phyloP scores from a whole-genome alignment of 2,329 filamentous ascomycete genomes.

The Exophiala oligosperma region DNA sequence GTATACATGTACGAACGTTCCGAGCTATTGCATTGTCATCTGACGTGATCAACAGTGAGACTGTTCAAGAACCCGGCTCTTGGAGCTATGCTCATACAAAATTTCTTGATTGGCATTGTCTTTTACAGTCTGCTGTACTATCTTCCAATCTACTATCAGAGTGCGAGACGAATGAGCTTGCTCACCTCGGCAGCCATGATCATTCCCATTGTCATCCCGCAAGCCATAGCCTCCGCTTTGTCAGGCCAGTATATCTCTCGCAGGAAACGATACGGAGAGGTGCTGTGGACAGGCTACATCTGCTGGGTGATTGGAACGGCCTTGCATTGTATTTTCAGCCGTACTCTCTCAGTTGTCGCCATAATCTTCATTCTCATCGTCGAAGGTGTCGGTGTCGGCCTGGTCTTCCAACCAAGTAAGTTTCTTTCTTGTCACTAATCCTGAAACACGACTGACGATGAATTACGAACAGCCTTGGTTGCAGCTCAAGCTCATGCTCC shows the following conservation, averaged over 20 bases:
- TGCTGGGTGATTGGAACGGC: slow-evolving; percentile 56
- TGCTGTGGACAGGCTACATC: slow-evolving; percentile 52
- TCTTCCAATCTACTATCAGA: slow-evolving; percentile 33
- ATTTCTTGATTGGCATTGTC: slow-evolving; percentile 12
- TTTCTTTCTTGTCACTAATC: too few relatives aligned
- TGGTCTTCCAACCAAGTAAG: slow-evolving; percentile 45
- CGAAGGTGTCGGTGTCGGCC: slow-evolving; percentile 56
- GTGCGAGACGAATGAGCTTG: slow-evolving; percentile 5
- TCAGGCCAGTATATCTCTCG: slow-evolving; percentile 60
- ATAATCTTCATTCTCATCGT: slow-evolving; percentile 54
- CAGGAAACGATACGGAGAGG: slow-evolving; percentile 58
- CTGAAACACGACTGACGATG: too few relatives aligned
- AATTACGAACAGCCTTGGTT: slow-evolving; percentile 45
- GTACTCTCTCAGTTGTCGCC: slow-evolving; percentile 45
- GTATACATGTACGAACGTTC: too few relatives aligned
- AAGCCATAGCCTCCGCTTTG: too few relatives aligned
- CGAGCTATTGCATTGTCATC: too few relatives aligned
- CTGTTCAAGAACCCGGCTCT: slow-evolving; percentile 7
- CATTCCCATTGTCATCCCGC: too few relatives aligned
- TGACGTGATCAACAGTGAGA: background rate
- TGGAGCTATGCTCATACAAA: slow-evolving; percentile 9
- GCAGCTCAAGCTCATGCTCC: slow-evolving; percentile 59
- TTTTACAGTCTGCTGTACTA: slow-evolving; percentile 11
- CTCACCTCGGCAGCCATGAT: slow-evolving; percentile 2
- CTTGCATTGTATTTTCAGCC: slow-evolving; percentile 52